Evolutionary conservation across 2,329 filamentous ascomycete species (phyloP), one percentile per base, ranked within the genome.

Genomic region (Phialophora macrospora): DNA sequence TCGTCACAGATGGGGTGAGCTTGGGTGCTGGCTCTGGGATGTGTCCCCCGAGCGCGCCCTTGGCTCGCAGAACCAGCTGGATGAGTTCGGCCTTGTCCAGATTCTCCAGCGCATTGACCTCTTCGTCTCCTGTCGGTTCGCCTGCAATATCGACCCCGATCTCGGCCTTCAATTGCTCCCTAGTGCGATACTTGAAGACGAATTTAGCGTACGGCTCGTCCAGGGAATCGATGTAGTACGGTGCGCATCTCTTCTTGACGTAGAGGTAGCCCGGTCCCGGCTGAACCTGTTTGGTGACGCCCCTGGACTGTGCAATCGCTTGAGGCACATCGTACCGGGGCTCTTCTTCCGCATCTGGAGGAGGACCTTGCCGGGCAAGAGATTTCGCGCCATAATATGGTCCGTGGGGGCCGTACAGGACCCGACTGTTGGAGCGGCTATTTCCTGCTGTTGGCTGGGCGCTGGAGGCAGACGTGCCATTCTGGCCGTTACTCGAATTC

Each of bases 201-300:
- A 76, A 76, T 61, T 72, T 70, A 14, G 75, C 75, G 62, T 75
- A 76, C 7, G 75, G 75, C 38, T 74, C 69, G 20, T 74, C 70
- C 55, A 75, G 65, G 11, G 44, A 70, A 68, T 76, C 75, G 32
- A 75, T 62, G 61, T 76, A 76, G 26, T 66, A 56, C 22, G 75
- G 75, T 26, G 64, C 66, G 51, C 70, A 65, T 54, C 73, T 66
- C 64, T 72, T 73, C 55, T 76, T 74, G n/a, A 56, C 66, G 60
- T 76, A 76, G 12, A 66, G 48, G 62, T 73, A 73, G 38, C 72
- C 72, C 57, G 60, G 65, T 4, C 75, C 75, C 3, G 72, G 67
- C 58, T 75, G 74, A 22, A 76, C 73, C 61, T 75, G 75, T 66
- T 75, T 74, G 4, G 74, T 66, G 12, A 59, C 59, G 11, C 69